phyloP scores from a whole-genome alignment of 768 basidiomycete genomes.

The Psilocybe subaeruginosa region DNA sequence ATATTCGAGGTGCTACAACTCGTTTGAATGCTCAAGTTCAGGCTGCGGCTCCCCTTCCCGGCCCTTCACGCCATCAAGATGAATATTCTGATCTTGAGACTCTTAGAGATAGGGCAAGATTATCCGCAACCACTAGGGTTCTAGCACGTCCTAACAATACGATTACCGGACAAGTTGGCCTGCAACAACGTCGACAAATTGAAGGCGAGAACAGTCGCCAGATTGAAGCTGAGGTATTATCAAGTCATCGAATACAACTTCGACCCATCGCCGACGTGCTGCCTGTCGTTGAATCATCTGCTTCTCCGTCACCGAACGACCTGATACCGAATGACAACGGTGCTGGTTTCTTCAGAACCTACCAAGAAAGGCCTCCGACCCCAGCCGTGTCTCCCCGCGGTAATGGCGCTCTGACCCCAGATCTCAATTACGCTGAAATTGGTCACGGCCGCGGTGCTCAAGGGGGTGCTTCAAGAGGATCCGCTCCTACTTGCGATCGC shows the following conservation, averaged over 20 bases:
- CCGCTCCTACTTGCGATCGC: slow-evolving; percentile 15
- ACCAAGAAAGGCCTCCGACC: slow-evolving; percentile 41
- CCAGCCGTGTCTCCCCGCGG: slow-evolving; percentile 38
- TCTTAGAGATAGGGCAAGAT: neutral
- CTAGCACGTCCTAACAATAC: neutral
- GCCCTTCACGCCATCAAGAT: slow-evolving; percentile 35
- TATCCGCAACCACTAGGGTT: neutral
- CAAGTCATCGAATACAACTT: slow-evolving; percentile 34
- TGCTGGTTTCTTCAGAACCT: slow-evolving; percentile 61
- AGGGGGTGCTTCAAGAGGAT: slow-evolving; percentile 15
- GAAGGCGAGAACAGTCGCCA: neutral
- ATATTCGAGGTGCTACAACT: slow-evolving; percentile 35
- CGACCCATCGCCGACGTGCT: slow-evolving; percentile 46
- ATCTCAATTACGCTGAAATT: slow-evolving; percentile 76
- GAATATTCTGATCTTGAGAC: neutral
- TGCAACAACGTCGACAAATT: neutral
- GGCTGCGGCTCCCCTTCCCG: slow-evolving; percentile 30
- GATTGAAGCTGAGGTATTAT: neutral
- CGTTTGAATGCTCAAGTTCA: slow-evolving; percentile 40
- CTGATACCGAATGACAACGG: slow-evolving; percentile 61
- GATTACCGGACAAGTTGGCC: neutral
- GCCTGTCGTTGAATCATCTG: slow-evolving; percentile 64
- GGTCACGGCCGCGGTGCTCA: slow-evolving; percentile 68
- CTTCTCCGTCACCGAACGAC: slow-evolving; percentile 65
- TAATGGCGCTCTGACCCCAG: slow-evolving; percentile 68